Base-by-base conservation (phyloP, 768 basidiomycete genomes). In the Tricholoma sp. region DNA sequence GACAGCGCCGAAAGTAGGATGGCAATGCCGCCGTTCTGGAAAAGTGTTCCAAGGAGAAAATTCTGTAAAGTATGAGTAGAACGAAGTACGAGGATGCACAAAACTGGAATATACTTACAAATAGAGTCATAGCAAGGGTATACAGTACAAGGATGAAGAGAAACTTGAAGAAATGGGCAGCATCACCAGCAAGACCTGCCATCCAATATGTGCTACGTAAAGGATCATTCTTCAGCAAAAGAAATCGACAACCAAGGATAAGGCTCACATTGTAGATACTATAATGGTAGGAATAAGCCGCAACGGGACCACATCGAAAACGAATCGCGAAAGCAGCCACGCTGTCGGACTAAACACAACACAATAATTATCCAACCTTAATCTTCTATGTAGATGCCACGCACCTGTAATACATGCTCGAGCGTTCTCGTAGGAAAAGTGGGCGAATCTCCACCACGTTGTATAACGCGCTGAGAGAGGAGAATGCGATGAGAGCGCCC, bases 91-190 rank as follows among this genome's bases (percentile, higher is more conserved):
- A 34, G 29, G 3, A 42, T 58, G 20, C 41, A 53, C 18, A 12
- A 48, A 7, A 1, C 4, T 24, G 1, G 24, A 24, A 7, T 28
- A 24, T 24, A 75, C 89, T 59, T 63, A 93, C 91, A 68, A 83
- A 95, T 41, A 96, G 80, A 0, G 93, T 93, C 83, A 94, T 91
- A 34, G 80, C 85, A 17, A 97, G 76, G 0, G 87, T 86, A 67
- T 86, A 97, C 18, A 96, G 75, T 17, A 93, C 86, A 15, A 98
- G 78, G 58, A 97, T 89, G 65, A 98, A 82, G 18, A 97, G 75
- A 73, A 91, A 98, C 65, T 97, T 98, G 86, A 97, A 98, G 78
- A 88, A 98, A 66, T 88, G 78, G 0, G 85, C 81, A 2, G 93
- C 85, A 42, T 89, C 80, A 4, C 77, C 78, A 1, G 90, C 80